Evolutionary conservation across 108 stramenopile species (phyloP), one percentile per base, ranked within the genome.

Genomic region (Epipyxis sp.): DNA sequence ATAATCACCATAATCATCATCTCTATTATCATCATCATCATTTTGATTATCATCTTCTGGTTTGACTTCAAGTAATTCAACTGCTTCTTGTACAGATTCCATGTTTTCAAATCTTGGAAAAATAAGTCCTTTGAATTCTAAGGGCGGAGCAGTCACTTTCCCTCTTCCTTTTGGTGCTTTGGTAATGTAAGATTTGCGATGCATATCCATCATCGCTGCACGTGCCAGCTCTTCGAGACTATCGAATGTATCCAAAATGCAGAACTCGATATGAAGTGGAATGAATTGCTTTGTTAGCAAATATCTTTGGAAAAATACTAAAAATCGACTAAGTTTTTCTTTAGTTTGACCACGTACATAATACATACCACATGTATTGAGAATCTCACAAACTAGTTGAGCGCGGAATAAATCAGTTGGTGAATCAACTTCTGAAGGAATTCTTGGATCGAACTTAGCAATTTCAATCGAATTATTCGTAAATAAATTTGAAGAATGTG

Each of bases 211-310:
- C n/a, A 32, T 37, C 20, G 71, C 84, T 25, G 71, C 82, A 39
- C 50, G 76, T 1, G 82, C 84, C 20, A 40, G 44, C 1, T 42
- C 42, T 42, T 97, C 95, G 42, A 97, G 74, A 6, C 79, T 50
- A 79, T 97, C 96, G 78, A 95, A 93, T 0, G 92, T 81, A 78
- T 97, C 96, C 54, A 97, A 85, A 44, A 95, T 78, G 39, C 91
- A 84, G 79, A 95, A 95, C 69, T 95, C 93, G 2, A 94, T 90
- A 40, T 95, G 93, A 20, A 91, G 88, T 20, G 94, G 94, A 29
- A 97, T 88, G 42, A 84, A 80, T 27, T 86, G 79, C 81, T 97
- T 97, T 41, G 91, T 92, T 77, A 97, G 94, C 58, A 97, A 89
- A 79, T 97, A 97, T 29, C 94, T 79, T 76, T 95, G 94, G 50